A percentile compares a stretch with the other conserved stretches of the same genome.
Conservation (phyloP, 176 grass and related monocot genomes). For the Aegilops longissima region DNA sequence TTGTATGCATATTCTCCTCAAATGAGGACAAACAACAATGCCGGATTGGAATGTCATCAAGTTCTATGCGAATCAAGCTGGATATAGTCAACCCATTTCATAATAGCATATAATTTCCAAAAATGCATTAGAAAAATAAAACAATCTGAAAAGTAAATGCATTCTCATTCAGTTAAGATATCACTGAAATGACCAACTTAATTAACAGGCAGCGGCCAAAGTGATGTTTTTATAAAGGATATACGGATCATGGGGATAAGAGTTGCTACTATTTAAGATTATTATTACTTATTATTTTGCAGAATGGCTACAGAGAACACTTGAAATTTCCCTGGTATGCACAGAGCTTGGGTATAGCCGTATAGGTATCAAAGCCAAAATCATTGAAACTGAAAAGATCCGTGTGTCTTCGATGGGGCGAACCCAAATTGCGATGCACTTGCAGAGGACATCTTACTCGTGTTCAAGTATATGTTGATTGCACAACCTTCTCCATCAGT, state of each 20-base stretch:
- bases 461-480: too few relatives aligned
- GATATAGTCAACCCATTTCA: background rate
- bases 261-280: background rate
- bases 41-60: background rate
- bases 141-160: background rate
- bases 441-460: background rate
- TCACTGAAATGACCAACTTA: background rate
- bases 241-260: background rate
- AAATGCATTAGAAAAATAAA: background rate
- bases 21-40: slow-evolving; percentile 5
- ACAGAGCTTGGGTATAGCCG: background rate
- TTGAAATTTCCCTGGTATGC: background rate
- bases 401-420: background rate
- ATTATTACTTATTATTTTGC: background rate
- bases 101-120: background rate
- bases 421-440: background rate
- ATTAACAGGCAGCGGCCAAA: background rate
- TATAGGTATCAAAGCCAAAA: background rate
- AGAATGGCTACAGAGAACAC: background rate
- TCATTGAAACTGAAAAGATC: slow-evolving; percentile 1
- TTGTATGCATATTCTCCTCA: background rate
- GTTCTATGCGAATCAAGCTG: background rate
- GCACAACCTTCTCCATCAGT: too few relatives aligned
- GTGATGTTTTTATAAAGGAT: background rate
- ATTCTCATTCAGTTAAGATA: background rate